Evolutionary conservation across 192 early-diverging fungal species (phyloP), one percentile per base, ranked within the genome.

Genomic region (Geosiphon pyriformis): DNA sequence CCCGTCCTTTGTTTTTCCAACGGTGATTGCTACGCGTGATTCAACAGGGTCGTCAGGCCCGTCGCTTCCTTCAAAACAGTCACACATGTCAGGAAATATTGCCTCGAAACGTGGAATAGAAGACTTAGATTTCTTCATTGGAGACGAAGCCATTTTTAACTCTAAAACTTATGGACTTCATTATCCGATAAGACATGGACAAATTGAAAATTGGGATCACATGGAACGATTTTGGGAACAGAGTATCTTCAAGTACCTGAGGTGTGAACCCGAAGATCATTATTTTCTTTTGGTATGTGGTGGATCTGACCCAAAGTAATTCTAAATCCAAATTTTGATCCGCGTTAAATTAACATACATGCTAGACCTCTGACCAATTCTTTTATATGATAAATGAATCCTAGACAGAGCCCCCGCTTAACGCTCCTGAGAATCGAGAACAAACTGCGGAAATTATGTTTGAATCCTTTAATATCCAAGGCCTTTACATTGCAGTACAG

Each of bases 171-270:
- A 95, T 73, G 85, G 83, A 10, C 77, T 94, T 33, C 85, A 87
- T 73, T 97, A 96, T 72, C 94, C 96, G 22, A 92, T 97, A 71
- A 85, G 94, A 20, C 96, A 98, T 68, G 96, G 95, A 30, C 94
- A 96, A 78, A 96, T 98, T 69, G 94, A 95, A 37, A 96, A 97
- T 82, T 98, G 95, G 95, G 96, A 98, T 79, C 87, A 95, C 50
- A 98, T 98, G 96, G 96, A 98, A 76, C 88, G 95, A 66, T 98
- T 92, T 82, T 95, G 96, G 90, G 95, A 98, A 78, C 94, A 95
- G 68, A 93, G 88, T 70, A 92, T 98, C 59, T 98, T 97, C 81
- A 93, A 98, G 79, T 95, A 97, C 75, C 73, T 98, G 74, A 87
- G 95, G 57, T 97, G 95, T 78, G 96, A 98, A 77, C 96, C 96